A percentile compares a stretch with the other conserved stretches of the same genome.
Conservation (phyloP, 106 monocot species). For the Dioscorea dumetorum region DNA sequence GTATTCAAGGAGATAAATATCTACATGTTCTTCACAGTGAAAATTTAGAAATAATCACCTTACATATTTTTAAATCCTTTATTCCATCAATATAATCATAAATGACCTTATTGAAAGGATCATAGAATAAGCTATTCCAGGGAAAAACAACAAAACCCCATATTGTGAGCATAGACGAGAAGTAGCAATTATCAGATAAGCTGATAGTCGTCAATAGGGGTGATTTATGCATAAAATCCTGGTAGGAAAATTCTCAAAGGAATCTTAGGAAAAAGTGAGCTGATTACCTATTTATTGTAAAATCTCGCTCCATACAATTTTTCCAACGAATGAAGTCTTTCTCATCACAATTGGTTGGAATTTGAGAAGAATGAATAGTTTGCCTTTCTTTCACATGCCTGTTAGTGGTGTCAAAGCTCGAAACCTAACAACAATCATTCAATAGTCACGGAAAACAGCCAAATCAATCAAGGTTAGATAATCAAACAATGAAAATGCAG, state of each 20-base stretch:
- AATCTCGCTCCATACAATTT: constrained; percentile 69
- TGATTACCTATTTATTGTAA: constrained; percentile 81
- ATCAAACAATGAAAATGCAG: constrained; percentile 1
- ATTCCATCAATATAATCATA: constrained; percentile 88
- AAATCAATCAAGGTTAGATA: background rate
- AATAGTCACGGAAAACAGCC: background rate
- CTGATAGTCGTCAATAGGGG: too few relatives aligned
- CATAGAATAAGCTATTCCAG: constrained; percentile 69
- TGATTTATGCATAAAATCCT: too few relatives aligned
- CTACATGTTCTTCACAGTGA: background rate
- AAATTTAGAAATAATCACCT: constrained; percentile 37
- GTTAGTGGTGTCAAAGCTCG: constrained; percentile 57
- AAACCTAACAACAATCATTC: constrained; percentile 42
- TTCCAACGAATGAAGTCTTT: constrained; percentile 55
- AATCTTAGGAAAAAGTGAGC: background rate
- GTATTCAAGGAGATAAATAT: background rate
- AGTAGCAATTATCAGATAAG: too few relatives aligned
- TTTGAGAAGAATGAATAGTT: constrained; percentile 14
- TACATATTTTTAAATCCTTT: constrained; percentile 49
- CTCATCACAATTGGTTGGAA: constrained; percentile 18
- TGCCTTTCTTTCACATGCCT: constrained; percentile 20
- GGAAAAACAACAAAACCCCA: background rate
- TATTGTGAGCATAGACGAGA: too few relatives aligned
- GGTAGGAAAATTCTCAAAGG: too few relatives aligned
- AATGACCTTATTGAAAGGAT: constrained; percentile 52